These are phyloP conservation scores for Avena eriantha DNA, from an alignment of 176 grass and related monocot species.

Conservation along the genomic window DNA sequence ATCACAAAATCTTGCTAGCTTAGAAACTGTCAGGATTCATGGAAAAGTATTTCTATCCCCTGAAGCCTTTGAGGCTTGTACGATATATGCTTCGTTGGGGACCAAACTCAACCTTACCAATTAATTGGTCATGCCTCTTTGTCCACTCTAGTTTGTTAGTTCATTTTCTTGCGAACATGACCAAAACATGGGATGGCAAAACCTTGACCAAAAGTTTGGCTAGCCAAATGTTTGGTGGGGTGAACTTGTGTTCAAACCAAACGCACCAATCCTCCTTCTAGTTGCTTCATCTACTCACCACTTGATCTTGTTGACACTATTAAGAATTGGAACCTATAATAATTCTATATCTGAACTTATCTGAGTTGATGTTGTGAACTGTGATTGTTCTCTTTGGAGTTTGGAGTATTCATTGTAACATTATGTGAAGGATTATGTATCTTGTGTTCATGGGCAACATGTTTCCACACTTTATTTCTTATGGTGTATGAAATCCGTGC, in stretches of 20 bases:
- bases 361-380: constrained; percentile 12
- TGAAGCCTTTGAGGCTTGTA: neutral
- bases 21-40: constrained; percentile 27
- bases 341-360: constrained; percentile 15
- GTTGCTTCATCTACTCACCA: neutral
- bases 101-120: constrained; percentile 9
- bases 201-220: constrained; percentile 7
- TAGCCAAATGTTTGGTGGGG: neutral
- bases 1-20: constrained; percentile 17
- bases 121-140: constrained; percentile 30
- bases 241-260: constrained; percentile 16
- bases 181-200: neutral
- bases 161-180: neutral
- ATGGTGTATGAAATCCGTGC: constrained; percentile 17
- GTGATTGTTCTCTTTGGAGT: neutral
- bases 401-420: constrained; percentile 23
- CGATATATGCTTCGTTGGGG: neutral
- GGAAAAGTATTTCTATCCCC: neutral
- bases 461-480: constrained; percentile 26
- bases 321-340: neutral
- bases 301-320: constrained; percentile 20
- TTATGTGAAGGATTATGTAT: constrained; percentile 28
- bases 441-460: neutral
- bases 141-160: neutral
- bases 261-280: constrained; percentile 16